Evolutionary conservation across 108 stramenopile genomes (phyloP), one percentile per base, ranked within the genome.

Genomic region (Conticribra weissflogii): DNA sequence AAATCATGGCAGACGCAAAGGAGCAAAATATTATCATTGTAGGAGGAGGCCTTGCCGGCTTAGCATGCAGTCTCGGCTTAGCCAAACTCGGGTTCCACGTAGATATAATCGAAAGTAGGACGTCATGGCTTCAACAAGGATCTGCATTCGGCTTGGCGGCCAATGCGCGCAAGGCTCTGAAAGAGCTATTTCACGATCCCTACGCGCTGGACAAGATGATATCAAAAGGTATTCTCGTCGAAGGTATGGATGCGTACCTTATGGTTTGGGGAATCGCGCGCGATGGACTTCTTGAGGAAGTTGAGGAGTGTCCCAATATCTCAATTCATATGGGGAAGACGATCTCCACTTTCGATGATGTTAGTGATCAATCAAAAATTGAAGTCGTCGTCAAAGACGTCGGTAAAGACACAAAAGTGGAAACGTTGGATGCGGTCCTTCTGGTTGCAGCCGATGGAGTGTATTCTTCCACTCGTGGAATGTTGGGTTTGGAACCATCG

Each of bases 361-460:
- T 28, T 16, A 17, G 28, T 48, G 57, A 66, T 52, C 32, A 24
- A 5, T 18, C 32, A 1, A 9, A 25, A 22, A 16, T 50, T 22
- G 25, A 30, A 5, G 65, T 54, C 7, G 22, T 12, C 25, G 23
- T 53, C 21, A 23, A 19, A 48, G 46, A 53, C 16, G 22, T 36
- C 24, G 44, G 25, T 7, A 45, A 18, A n/a, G 44, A 23, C 41
- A 25, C n/a, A n/a, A n/a, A 46, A n/a, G 46, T 1, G 1, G 44
- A 61, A 24, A 70, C 25, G 31, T 3, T 74, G 3, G 12, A 57
- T 15, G 53, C 18, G 21, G 30, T 41, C 41, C 27, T 81, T 14
- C 25, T 81, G 48, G 47, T 81, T 56, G 81, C 74, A 14, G 74
- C 81, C 27, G 81, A 81, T 65, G 81, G 81, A 15, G 81, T 81